Evolutionary conservation across 2,329 filamentous ascomycete genomes (phyloP).

Genomic region (Aspergillus cejpii): DNA sequence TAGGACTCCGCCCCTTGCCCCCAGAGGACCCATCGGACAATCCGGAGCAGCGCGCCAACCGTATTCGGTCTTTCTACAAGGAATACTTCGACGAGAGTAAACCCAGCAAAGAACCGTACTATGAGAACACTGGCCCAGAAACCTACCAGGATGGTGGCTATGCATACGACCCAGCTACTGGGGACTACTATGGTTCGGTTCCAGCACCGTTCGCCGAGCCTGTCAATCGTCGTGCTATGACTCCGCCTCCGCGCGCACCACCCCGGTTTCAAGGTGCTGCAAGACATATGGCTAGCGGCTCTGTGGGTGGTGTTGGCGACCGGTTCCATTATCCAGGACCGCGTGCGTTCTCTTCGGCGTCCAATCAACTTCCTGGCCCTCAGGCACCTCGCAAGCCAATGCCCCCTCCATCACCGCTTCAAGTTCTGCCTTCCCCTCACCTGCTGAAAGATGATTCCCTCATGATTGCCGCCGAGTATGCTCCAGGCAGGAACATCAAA

Average conservation of each 20-base stretch:
- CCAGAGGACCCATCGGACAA: conserved; percentile 82
- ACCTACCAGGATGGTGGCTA: conserved; percentile 58
- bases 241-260: conserved; percentile 70
- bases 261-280: conserved; percentile 48
- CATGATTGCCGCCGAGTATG: conserved; percentile 69
- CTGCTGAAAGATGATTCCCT: conserved; percentile 80
- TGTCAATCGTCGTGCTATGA: conserved; percentile 86
- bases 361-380: conserved; percentile 40
- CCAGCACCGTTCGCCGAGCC: conserved; percentile 70
- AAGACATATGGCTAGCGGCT: conserved; percentile 44
- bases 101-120: conserved; percentile 51
- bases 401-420: conserved; percentile 67
- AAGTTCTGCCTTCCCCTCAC: conserved; percentile 74
- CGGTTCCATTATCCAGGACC: conserved; percentile 41
- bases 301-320: conserved; percentile 32
- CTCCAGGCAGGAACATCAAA: conserved; percentile 62
- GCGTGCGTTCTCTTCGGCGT: conserved; percentile 60
- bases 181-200: conserved; percentile 29
- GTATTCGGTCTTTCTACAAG: conserved; percentile 98
- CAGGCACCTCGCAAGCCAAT: conserved; percentile 51
- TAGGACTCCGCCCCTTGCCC: conserved; percentile 73
- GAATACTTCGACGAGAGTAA: conserved; percentile 94
- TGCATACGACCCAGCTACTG: conserved; percentile 48
- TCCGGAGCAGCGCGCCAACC: conserved; percentile 87
- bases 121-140: conserved; percentile 67